phyloP scores from a whole-genome alignment of 257 asterid species.

The Lantana camara region DNA sequence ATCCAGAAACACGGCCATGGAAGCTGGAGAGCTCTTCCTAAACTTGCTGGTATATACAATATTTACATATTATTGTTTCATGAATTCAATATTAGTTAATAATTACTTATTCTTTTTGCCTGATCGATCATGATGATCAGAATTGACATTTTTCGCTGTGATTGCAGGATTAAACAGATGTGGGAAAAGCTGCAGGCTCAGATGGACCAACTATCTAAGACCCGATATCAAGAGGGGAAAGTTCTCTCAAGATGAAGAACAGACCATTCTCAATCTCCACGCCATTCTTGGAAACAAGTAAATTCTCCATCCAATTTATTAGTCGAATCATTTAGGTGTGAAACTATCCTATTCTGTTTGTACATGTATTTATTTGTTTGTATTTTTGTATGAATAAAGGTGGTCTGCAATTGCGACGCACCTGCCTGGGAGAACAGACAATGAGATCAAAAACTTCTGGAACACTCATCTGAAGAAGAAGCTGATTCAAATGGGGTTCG shows the following conservation, averaged over 20 bases:
- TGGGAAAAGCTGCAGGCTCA: constrained; percentile 84
- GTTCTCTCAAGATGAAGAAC: constrained; percentile 79
- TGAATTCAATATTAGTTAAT: neutral
- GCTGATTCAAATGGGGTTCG: constrained; percentile 79
- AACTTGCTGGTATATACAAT: constrained; percentile 58
- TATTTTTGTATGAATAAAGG: constrained; percentile 28
- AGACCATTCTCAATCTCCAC: constrained; percentile 80
- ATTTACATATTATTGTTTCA: neutral
- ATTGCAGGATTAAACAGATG: constrained; percentile 71
- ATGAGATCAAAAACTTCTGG: constrained; percentile 86
- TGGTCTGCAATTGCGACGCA: constrained; percentile 90
- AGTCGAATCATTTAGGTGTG: no score
- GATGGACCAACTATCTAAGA: constrained; percentile 83
- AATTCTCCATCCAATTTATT: no score
- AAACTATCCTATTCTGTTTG: no score
- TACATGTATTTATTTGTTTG: neutral
- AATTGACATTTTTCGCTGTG: neutral
- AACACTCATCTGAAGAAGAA: constrained; percentile 85
- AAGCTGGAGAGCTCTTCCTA: constrained; percentile 96
- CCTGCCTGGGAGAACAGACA: constrained; percentile 81
- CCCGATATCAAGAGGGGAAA: constrained; percentile 90
- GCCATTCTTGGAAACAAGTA: constrained; percentile 86
- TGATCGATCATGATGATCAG: neutral
- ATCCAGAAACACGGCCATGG: constrained; percentile 84
- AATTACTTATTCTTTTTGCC: neutral